These are phyloP conservation scores for Inosperma sp. DNA, from an alignment of 768 basidiomycete genomes.

Conservation along the genomic window DNA sequence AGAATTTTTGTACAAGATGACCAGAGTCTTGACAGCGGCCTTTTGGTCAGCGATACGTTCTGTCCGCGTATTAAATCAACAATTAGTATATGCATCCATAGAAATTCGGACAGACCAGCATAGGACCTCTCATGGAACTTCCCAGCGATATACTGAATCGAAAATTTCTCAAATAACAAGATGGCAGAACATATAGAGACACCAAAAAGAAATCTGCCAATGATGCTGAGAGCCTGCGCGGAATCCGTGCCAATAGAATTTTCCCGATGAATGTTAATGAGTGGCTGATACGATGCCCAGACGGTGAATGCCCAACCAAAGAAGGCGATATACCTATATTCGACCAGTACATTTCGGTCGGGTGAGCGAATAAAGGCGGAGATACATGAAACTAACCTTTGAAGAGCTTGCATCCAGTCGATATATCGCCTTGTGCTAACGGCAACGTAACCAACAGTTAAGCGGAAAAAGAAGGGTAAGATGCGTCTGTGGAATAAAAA, in stretches of 20 bases:
- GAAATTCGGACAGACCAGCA: conserved; percentile 37
- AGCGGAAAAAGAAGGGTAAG: conserved; percentile 49
- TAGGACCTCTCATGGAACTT: conserved; percentile 81
- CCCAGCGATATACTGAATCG: conserved; percentile 80
- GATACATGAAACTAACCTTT: conserved; percentile 40
- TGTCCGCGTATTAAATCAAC: conserved; percentile 21
- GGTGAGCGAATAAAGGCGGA: not conserved
- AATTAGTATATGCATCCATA: conserved; percentile 11
- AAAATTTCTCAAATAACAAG: conserved; percentile 76
- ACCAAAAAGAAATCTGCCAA: conserved; percentile 69
- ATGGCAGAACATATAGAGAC: conserved; percentile 63
- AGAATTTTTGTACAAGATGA: conserved; percentile 75
- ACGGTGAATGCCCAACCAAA: conserved; percentile 59
- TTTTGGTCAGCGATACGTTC: conserved; percentile 84
- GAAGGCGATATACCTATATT: conserved; percentile 54
- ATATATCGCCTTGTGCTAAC: conserved; percentile 70
- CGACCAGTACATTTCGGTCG: conserved; percentile 1
- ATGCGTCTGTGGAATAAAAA: conserved; percentile 34
- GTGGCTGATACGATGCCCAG: conserved; percentile 71
- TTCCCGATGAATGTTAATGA: conserved; percentile 48
- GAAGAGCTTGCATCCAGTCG: conserved; percentile 67
- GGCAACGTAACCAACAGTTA: conserved; percentile 70
- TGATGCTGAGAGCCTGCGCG: conserved; percentile 44
- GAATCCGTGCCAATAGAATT: conserved; percentile 27
- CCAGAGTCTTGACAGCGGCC: conserved; percentile 64